Percentiles rank a stretch among this genome's conserved stretches.
These are phyloP conservation scores for Hirschioporus abietinus DNA, from an alignment of 768 basidiomycete species.

Conservation along the genomic window DNA sequence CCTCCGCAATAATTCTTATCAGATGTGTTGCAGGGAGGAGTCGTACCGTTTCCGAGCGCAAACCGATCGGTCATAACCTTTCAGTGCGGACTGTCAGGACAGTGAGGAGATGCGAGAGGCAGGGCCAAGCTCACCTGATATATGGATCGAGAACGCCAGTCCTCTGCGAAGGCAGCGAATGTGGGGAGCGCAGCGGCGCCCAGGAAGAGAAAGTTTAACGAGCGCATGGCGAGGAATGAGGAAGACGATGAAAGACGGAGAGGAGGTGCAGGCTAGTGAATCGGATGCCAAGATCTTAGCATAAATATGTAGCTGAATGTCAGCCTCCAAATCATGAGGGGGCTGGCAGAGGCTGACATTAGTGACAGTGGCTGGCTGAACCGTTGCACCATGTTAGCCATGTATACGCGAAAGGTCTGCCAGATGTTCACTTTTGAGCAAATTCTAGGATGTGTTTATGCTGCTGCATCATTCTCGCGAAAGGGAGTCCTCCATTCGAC, in stretches of 20 bases:
- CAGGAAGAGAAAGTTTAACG: not conserved
- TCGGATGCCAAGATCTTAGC: not conserved
- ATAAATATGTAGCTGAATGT: not conserved
- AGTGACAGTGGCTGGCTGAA: not conserved
- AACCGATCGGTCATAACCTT: slow-evolving; percentile 58
- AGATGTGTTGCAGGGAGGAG: slow-evolving; percentile 38
- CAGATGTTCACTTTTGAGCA: no score
- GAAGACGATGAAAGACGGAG: not conserved
- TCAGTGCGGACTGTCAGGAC: not conserved
- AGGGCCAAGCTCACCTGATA: slow-evolving; percentile 22
- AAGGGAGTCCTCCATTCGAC: no score
- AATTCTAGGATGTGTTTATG: no score
- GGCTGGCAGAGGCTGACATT: not conserved
- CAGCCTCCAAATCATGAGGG: not conserved
- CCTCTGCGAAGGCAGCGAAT: slow-evolving; percentile 35
- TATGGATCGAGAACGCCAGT: slow-evolving; percentile 50
- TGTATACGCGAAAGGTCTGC: no score
- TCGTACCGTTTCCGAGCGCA: slow-evolving; percentile 22
- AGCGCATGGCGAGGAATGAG: not conserved
- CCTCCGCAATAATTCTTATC: slow-evolving; percentile 52
- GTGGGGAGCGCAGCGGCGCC: not conserved
- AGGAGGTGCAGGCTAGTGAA: not conserved
- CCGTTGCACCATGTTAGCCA: not conserved
- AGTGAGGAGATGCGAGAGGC: not conserved
- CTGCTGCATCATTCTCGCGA: no score